These are phyloP conservation scores for Cryptococcus sp. DNA, from an alignment of 1,284 basidiomycete species.

Conservation along the genomic window DNA sequence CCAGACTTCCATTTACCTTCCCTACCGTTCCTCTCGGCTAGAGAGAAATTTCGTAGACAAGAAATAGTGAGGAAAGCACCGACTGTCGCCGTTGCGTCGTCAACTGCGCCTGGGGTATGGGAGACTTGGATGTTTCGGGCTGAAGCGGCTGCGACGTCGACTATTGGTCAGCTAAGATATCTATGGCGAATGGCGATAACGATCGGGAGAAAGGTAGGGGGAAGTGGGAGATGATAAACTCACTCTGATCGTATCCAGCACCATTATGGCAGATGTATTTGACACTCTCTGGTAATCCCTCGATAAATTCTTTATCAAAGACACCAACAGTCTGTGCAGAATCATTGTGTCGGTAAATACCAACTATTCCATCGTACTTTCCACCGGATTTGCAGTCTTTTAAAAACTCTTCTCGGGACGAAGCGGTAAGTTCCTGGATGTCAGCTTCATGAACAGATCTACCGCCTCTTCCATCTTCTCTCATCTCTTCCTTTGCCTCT, in stretches of 20 bases:
- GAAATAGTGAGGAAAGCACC: constrained; percentile 80
- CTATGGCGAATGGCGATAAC: constrained; percentile 52
- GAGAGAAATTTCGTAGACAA: constrained; percentile 71
- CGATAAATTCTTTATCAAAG: constrained; percentile 74
- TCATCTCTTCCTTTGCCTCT: not conserved
- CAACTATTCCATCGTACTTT: constrained; percentile 70
- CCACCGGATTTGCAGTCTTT: constrained; percentile 55
- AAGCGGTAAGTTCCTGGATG: constrained; percentile 60
- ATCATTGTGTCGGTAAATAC: constrained; percentile 65
- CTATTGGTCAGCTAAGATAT: constrained; percentile 48
- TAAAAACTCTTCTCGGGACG: constrained; percentile 64
- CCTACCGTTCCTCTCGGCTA: constrained; percentile 65
- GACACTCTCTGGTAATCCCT: constrained; percentile 61
- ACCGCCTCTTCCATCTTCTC: not conserved
- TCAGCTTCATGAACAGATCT: no score
- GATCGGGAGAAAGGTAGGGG: no score
- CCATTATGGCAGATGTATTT: constrained; percentile 89
- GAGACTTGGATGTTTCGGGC: constrained; percentile 75
- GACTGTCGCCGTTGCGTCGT: constrained; percentile 87
- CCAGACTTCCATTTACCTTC: constrained; percentile 56
- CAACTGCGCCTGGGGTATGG: constrained; percentile 85
- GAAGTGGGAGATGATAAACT: constrained; percentile 3
- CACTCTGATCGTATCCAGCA: constrained; percentile 64
- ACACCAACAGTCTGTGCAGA: constrained; percentile 56
- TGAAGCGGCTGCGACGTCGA: constrained; percentile 71